Percentiles rank a stretch among this genome's conserved stretches.
phyloP scores from a whole-genome alignment of 768 basidiomycete genomes.

The Chalciporus chontae region DNA sequence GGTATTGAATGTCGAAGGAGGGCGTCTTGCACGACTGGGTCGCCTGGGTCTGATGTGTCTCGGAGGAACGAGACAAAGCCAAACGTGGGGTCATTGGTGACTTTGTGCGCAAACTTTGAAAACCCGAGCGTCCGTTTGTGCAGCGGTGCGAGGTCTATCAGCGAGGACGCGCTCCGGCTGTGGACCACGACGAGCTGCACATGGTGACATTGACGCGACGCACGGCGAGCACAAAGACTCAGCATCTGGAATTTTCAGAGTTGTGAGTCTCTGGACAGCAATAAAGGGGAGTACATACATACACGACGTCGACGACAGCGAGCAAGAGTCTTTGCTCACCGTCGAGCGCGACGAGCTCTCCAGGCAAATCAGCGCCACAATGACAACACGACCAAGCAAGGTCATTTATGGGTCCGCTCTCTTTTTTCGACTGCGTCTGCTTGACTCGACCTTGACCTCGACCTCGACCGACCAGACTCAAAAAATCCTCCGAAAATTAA shows the following conservation, averaged over 20 bases:
- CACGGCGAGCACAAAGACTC: conserved; percentile 11
- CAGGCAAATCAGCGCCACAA: conserved; percentile 30
- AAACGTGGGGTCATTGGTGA: conserved; percentile 43
- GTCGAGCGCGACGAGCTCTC: conserved; percentile 1
- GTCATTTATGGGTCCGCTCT: conserved; percentile 30
- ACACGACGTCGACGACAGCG: conserved; percentile 1
- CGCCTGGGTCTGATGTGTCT: not conserved
- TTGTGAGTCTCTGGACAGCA: not conserved
- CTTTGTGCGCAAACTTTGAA: conserved; percentile 31
- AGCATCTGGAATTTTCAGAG: conserved; percentile 19
- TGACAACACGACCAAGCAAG: conserved; percentile 31
- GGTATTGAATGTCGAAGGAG: conserved; percentile 34
- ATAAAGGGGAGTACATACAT: not conserved
- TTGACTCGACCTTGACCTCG: conserved; percentile 12
- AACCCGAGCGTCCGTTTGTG: conserved; percentile 22
- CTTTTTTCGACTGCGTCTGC: conserved; percentile 12
- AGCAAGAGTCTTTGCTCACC: not conserved
- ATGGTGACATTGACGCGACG: not conserved
- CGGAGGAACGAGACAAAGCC: conserved; percentile 35
- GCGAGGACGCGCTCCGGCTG: conserved; percentile 14
- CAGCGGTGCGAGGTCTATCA: conserved; percentile 23
- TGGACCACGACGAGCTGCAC: not conserved
- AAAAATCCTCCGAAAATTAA: conserved; percentile 5
- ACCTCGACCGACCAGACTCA: not conserved
- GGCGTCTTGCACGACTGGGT: conserved; percentile 13